These are phyloP conservation scores for Rhodotorula sp. DNA, from an alignment of 1,284 basidiomycete species.

Conservation along the genomic window DNA sequence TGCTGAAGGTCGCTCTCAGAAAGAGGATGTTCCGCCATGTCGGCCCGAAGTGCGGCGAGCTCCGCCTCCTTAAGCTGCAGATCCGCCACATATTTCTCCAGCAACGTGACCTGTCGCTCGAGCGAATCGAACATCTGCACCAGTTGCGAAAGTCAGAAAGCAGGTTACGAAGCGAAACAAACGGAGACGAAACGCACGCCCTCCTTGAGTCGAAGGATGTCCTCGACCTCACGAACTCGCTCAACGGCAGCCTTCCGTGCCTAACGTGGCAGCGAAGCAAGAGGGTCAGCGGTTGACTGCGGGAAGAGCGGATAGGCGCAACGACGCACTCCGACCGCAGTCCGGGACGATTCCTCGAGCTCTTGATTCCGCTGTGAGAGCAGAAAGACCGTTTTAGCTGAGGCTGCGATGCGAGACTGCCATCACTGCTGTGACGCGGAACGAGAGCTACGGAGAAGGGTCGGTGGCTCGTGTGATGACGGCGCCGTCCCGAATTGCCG, in stretches of 20 bases:
- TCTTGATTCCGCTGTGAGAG: conserved; percentile 12
- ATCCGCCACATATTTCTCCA: conserved; percentile 10
- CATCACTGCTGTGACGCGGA: neutral
- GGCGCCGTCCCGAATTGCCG: too few relatives aligned
- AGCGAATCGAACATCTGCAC: conserved; percentile 22
- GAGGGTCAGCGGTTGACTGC: neutral
- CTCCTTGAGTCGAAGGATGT: conserved; percentile 19
- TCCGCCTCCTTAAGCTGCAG: conserved; percentile 25
- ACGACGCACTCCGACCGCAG: conserved; percentile 9
- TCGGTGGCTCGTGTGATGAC: too few relatives aligned
- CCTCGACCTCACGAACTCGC: conserved; percentile 26
- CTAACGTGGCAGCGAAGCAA: neutral
- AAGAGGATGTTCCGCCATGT: conserved; percentile 20
- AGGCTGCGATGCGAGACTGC: neutral
- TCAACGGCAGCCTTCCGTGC: conserved; percentile 14
- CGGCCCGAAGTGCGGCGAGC: conserved; percentile 15
- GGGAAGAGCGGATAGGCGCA: too few relatives aligned
- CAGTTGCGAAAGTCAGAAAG: neutral
- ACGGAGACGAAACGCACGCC: conserved; percentile 1
- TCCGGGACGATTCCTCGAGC: conserved; percentile 2
- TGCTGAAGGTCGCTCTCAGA: conserved; percentile 12
- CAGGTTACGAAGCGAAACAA: neutral
- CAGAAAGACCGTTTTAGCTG: neutral
- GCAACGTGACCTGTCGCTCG: conserved; percentile 12
- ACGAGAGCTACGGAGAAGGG: too few relatives aligned